Evolutionary conservation across 169 alveolate genomes (phyloP).

Genomic region (Eimeria acervulina): DNA sequence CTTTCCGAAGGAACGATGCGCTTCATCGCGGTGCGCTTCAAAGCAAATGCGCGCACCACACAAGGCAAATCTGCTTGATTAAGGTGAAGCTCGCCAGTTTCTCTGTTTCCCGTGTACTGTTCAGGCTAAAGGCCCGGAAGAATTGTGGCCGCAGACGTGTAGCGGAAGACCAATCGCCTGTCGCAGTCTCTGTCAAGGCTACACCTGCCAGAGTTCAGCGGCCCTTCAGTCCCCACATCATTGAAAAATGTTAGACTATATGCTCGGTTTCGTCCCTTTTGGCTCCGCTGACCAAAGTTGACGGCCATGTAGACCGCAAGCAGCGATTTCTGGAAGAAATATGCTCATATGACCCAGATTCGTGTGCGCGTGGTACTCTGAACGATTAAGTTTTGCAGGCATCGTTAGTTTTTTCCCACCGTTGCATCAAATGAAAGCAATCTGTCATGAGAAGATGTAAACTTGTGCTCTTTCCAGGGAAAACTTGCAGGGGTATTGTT

Average conservation of each 20-base stretch:
- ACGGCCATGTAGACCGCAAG: background rate
- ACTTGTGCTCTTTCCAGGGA: background rate
- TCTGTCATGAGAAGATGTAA: background rate
- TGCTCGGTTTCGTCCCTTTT: background rate
- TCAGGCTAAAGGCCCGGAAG: constrained; percentile 51
- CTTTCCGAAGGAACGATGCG: background rate
- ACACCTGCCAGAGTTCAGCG: background rate
- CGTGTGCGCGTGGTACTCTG: background rate
- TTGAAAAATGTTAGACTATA: background rate
- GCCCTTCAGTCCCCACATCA: background rate
- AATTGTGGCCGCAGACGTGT: constrained; percentile 89
- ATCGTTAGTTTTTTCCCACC: background rate
- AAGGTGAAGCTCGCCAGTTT: background rate
- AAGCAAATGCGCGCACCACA: background rate
- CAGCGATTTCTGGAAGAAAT: background rate
- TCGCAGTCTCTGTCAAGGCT: background rate
- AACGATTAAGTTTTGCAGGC: background rate
- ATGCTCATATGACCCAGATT: background rate
- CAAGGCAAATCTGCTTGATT: no score
- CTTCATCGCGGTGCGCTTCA: no score
- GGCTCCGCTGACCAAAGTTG: background rate
- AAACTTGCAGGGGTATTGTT: background rate
- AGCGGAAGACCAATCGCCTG: background rate
- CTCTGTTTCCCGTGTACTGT: background rate
- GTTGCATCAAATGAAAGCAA: background rate